Base-by-base conservation (phyloP, 1,139 yeast species). In the Zygosaccharomyces sapae region DNA sequence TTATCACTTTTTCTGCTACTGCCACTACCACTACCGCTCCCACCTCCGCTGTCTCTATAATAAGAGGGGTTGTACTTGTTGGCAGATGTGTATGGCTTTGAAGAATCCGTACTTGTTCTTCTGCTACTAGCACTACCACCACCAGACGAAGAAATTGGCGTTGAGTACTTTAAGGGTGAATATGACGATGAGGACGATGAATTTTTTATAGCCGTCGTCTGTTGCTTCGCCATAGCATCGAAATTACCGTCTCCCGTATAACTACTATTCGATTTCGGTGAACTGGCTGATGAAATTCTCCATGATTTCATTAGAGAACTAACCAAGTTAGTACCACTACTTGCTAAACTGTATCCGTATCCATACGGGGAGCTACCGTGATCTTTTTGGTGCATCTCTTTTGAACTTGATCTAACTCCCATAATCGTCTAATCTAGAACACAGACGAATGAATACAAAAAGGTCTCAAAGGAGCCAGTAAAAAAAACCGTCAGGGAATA, bases 301-400 rank as follows among this genome's bases (percentile, higher is more conserved):
- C 62, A 58, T 3, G 65, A 58, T 44, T 59, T 60, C 63, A 60
- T 58, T 33, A 60, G 44, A 3, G 62, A 55, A 2, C 55, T 49
- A 4, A 59, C 62, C 25, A 60, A 31, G 33, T 54, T 53, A 5
- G 55, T 42, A 18, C 52, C 45, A 35, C 51, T 48, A 27, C 47
- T 44, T 18, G 30, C 31, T 9, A 19, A 13, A 25, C 30, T 18
- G n/a, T 41, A 37, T 10, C 38, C 25, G 6, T 42, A 29, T 20
- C 42, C 42, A 39, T 39, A 19, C 5, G 48, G 34, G 19, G 47
- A 20, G 31, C 47, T 47, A 39, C 31, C 31, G 8, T 45, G 43
- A 33, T 51, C 58, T 44, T 52, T 56, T 43, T 57, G 60, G 16
- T 49, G 44, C 49, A 54, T 56, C 40, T 56, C 60, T 20, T 52